phyloP scores from a whole-genome alignment of 495 filamentous ascomycete species.

The Hypoxylon rickii region DNA sequence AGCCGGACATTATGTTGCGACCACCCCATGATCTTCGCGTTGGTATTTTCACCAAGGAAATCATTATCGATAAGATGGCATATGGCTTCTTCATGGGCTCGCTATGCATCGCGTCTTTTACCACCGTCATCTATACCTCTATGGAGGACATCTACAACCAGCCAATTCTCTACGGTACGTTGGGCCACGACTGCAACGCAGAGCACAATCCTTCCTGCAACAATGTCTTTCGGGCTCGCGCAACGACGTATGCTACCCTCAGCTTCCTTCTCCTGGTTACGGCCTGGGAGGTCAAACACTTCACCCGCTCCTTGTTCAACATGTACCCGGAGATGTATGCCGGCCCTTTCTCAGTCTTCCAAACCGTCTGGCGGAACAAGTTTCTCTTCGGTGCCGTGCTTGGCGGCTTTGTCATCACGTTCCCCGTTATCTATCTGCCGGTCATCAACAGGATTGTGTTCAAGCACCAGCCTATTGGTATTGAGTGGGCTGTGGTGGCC shows the following conservation, averaged over 20 bases:
- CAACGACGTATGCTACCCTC: conserved; percentile 70
- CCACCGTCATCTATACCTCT: conserved; percentile 51
- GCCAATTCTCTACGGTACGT: conserved; percentile 3
- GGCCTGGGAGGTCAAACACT: conserved; percentile 64
- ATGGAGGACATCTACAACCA: conserved; percentile 10
- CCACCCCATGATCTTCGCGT: conserved; percentile 55
- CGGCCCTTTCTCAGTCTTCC: conserved; percentile 49
- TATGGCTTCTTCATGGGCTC: conserved; percentile 62
- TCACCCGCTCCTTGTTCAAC: conserved; percentile 58
- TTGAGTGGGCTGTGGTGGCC: conserved; percentile 64
- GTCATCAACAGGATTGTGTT: conserved; percentile 59
- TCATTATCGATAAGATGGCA: conserved; percentile 60
- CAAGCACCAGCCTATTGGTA: conserved; percentile 60
- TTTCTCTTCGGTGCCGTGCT: conserved; percentile 63
- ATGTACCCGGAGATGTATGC: conserved; percentile 51
- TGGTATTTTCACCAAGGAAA: conserved; percentile 61
- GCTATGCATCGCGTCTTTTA: conserved; percentile 59
- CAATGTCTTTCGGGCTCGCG: conserved; percentile 65
- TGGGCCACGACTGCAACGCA: conserved; percentile 58
- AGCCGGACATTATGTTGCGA: conserved; percentile 59
- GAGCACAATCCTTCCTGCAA: conserved; percentile 49
- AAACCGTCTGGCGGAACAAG: conserved; percentile 59
- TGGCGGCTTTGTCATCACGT: conserved; percentile 60
- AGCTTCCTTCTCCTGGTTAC: conserved; percentile 61
- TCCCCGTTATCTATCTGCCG: conserved; percentile 62